Evolutionary conservation across 208 protist species (phyloP).

Genomic region (Acanthamoeba triangularis): DNA sequence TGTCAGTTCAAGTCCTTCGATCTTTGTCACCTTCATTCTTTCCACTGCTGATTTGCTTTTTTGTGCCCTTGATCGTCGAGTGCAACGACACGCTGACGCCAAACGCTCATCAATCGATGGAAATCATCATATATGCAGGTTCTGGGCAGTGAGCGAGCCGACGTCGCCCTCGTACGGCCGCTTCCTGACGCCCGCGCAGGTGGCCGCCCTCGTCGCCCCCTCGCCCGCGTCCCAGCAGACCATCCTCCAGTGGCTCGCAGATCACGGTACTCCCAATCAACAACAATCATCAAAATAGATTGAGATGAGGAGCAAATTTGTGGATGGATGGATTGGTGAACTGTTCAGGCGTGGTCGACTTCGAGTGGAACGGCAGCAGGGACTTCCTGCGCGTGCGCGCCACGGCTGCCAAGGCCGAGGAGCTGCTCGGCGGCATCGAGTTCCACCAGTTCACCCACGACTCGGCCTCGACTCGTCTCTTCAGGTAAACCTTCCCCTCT

Average conservation of each 20-base stretch:
- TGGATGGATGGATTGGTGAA: neutral
- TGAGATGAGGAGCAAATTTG: too few relatives aligned
- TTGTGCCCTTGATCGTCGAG: too few relatives aligned
- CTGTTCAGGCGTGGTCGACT: neutral
- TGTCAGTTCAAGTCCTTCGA: neutral
- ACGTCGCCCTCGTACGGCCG: constrained; percentile 48
- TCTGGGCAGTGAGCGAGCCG: constrained; percentile 73
- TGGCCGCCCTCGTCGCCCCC: constrained; percentile 14
- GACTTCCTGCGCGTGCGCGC: constrained; percentile 57
- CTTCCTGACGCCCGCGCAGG: neutral
- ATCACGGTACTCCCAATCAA: neutral
- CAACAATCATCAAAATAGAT: neutral
- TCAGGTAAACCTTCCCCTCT: neutral
- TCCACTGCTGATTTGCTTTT: neutral
- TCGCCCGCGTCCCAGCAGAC: neutral
- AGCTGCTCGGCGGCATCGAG: constrained; percentile 5
- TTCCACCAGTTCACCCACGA: constrained; percentile 37
- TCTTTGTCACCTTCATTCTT: neutral
- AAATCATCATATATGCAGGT: neutral
- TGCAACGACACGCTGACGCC: too few relatives aligned
- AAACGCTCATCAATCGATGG: neutral
- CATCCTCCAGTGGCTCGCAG: constrained; percentile 22
- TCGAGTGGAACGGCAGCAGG: constrained; percentile 41
- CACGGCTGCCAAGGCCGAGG: constrained; percentile 10
- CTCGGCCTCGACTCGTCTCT: neutral